Evolutionary conservation across 164 flowering plant species (phyloP), one percentile per base, ranked within the genome.

Genomic region (Hamamelis virginiana): DNA sequence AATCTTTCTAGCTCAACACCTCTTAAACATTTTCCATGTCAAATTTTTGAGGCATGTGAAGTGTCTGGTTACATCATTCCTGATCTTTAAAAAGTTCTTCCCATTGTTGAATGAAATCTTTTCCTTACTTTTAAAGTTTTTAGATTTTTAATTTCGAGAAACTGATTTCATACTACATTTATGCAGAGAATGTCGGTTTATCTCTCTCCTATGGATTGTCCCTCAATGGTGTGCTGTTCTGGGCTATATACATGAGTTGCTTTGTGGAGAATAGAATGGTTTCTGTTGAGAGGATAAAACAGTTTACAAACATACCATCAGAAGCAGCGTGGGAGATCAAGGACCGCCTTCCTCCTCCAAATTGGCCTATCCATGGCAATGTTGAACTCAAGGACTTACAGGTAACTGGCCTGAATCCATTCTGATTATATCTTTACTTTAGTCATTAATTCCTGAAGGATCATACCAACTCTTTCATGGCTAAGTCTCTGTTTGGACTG

Each of bases 131-230:
- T 10, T 6, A 25, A 13, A 8, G 23, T 12, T 57, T 57, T n/a
- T 15, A 9, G 15, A 4, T 61, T 61, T 61, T 41, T 19, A 5
- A 41, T 61, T n/a, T 3, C 9, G 6, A 27, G 6, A n/a, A 44
- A 1, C 25, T n/a, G 23, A 47, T 16, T 25, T 13, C 44, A 8
- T 51, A 44, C 18, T 33, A 21, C 38, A 41, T 59, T n/a, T 8
- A 41, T 78, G 74, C 80, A 91, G 97, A 83, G 69, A 77, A 81
- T 65, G 95, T 94, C 66, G 98, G 98, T 1, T 79, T 94, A 46
- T 80, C 97, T 21, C 94, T 94, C 27, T 94, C 98, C 13, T 94
- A 94, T 62, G 98, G 97, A 15, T 67, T 94, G 59, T 91, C 98
- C 47, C 89, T 94, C 73, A 92, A 92, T 63, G 71, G 67, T 15